Evolutionary conservation across 2,329 filamentous ascomycete species (phyloP), one percentile per base, ranked within the genome.

Genomic region (Colletotrichum sublineola): DNA sequence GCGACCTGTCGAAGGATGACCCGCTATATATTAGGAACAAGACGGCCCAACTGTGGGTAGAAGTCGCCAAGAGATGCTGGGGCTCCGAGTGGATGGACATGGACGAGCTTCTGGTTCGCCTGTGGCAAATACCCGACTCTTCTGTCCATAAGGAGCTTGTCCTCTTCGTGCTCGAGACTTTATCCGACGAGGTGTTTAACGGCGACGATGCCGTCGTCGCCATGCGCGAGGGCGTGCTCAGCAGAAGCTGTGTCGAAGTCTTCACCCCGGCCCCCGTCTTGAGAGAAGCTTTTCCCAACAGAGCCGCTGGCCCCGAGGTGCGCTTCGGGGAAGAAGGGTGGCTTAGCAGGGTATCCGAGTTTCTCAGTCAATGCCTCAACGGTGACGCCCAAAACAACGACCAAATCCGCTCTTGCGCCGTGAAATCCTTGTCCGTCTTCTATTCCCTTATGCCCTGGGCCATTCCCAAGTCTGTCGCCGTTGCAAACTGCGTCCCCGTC

Each of bases 101-200:
- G 96, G 97, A 99, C 80, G 84, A 91, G 74, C 87, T 93, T 78
- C 87, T 99, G 67, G 89, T 95, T 56, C 89, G 91, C 77, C 86
- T 98, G 29, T 99, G 96, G 96, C 92, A 95, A 80, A 81, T 87
- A 20, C 86, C 86, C 24, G 88, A 90, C 75, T 88, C 88, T 36
- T 82, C 87, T 42, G 88, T 88, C 9, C 89, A 92, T 80, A 96
- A 97, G 82, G 93, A 96, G 79, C 89, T 98, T 67, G 95, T 98
- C 42, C 87, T 99, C 44, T 93, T 92, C 72, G 90, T 98, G 56
- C 87, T 99, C 63, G 96, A 98, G 84, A 95, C 93, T 24, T 87
- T 99, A 44, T 97, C 96, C 3, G 96, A 98, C 76, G 96, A 98
- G 80, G 91, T 98, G 63, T 97, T 98, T 83, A 94, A 93, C 76